Base-by-base conservation (phyloP, 306 rosid genomes). In the Sechiopsis laciniata region DNA sequence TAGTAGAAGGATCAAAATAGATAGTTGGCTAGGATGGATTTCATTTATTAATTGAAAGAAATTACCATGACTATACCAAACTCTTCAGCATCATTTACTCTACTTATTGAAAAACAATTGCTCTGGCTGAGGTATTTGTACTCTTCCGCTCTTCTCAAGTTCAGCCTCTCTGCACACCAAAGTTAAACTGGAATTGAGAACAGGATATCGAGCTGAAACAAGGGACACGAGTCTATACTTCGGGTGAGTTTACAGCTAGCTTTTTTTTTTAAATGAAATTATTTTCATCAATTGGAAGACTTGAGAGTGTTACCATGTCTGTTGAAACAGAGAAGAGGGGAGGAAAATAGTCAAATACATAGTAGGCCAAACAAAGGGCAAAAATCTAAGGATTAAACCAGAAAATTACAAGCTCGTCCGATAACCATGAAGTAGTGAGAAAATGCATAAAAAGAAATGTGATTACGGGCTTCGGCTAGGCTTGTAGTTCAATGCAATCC, bases 101-200 rank as follows among this genome's bases (percentile, higher is more conserved):
- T 96, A 5, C 70, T 55, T 83, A 95, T 81, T 79, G 95, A 91
- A 80, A 83, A 86, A 81, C 97, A 95, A 79, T 73, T 82, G 81
- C 97, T 95, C 85, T 91, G 99, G 76, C 82, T 84, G 78, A 95
- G 82, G 83, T 95, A 95, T 59, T 86, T 91, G 74, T 95, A 95
- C 70, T 89, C 95, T 51, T 87, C 85, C 8, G 74, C 96, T 79
- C 68, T 83, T 77, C 57, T 86, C 80, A 95, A 86, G 78, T 88
- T 95, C 77, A 95, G 81, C 83, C 76, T 87, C 80, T 88, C 99
- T 95, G 91, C 63, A 65, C 79, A 64, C 32, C 54, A 76, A 83
- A 78, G 72, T 57, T 74, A 80, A 82, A 10, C 12, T 26, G 26
- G 60, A 2, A 26, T 26, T 70, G 48, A 70, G 60, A 13, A 32